Evolutionary conservation across 2,329 filamentous ascomycete species (phyloP).

Genomic region (Fusarium sp.): DNA sequence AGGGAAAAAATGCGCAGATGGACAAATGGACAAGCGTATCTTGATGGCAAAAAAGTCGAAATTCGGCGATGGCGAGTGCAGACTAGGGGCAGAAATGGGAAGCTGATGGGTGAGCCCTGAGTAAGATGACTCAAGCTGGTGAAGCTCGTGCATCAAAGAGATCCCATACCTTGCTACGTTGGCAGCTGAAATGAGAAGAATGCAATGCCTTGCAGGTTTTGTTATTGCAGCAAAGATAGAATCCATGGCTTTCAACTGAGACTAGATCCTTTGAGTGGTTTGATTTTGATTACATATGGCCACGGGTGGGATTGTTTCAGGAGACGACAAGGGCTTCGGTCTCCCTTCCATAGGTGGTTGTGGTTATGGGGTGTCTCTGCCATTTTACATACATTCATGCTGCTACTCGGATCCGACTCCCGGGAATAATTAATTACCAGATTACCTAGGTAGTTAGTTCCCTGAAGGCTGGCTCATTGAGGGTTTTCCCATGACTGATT

Average conservation of each 20-base stretch:
- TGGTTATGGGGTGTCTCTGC: constrained; percentile 10
- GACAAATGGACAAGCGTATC: not conserved
- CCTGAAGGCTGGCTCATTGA: constrained; percentile 18
- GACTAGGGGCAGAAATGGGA: constrained; percentile 3
- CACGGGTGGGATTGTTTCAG: constrained; percentile 37
- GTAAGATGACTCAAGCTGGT: constrained; percentile 24
- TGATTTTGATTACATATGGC: constrained; percentile 34
- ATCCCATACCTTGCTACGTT: constrained; percentile 2
- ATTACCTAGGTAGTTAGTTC: not conserved
- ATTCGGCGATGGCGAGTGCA: constrained; percentile 20
- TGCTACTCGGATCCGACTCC: constrained; percentile 22
- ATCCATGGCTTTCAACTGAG: constrained; percentile 13
- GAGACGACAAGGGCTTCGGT: constrained; percentile 33
- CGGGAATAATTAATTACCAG: constrained; percentile 24
- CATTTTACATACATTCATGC: constrained; percentile 18
- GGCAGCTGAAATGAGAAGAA: constrained; percentile 27
- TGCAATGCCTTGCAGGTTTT: constrained; percentile 20
- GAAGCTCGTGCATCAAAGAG: constrained; percentile 22
- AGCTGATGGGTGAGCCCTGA: constrained; percentile 19
- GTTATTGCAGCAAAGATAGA: constrained; percentile 6
- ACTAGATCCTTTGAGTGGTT: constrained; percentile 31
- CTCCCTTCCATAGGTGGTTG: constrained; percentile 25
- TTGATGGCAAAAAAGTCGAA: constrained; percentile 28
- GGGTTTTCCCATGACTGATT: constrained; percentile 3
- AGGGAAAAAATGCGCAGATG: constrained; percentile 5